Evolutionary conservation across 805 yeast genomes (phyloP), one percentile per base, ranked within the genome.

Genomic region (Candida taoyuanica): DNA sequence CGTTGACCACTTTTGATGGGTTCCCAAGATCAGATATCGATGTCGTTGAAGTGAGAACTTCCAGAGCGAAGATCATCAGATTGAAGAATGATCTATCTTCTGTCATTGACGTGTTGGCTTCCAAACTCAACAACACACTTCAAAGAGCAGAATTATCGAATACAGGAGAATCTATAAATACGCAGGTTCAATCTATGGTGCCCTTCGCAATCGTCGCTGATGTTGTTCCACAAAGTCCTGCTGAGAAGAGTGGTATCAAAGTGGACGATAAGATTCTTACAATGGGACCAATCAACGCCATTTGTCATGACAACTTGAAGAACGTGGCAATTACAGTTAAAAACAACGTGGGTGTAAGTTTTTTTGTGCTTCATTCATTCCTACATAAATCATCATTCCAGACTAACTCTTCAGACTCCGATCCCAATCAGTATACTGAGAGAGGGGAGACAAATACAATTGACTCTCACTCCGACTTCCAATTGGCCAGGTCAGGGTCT

Each of bases 21-120:
- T 91, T 75, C 51, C 98, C 98, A 1, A 64, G 97, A 30, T 59
- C 67, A 14, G 97, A 91, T 53, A 70, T 91, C 19, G 95, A 91
- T 52, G 83, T 91, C 5, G 76, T 87, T 3, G 73, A 72, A 36
- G 67, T 87, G 11, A 64, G 95, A 37, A 57, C 73, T 8, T 55
- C 79, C 1, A 64, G 96, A 42, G 72, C 78, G 8, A 73, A 72
- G 51, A 76, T 89, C 23, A 76, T 83, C 25, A 66, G 83, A 36
- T 64, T 83, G 28, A 67, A 81, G 41, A 89, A 87, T 52, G 97
- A 91, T 59, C 67, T 79, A 46, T 67, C 65, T 33, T 56, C 52
- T 13, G 61, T 85, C 7, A 55, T 78, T 48, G 55, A 60, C 5
- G 57, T 64, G 17, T 57, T 86, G 7, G 76, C 75, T 24, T 43